Evolutionary conservation across 169 alveolate genomes (phyloP).

Genomic region (Cryptosporidium felis): DNA sequence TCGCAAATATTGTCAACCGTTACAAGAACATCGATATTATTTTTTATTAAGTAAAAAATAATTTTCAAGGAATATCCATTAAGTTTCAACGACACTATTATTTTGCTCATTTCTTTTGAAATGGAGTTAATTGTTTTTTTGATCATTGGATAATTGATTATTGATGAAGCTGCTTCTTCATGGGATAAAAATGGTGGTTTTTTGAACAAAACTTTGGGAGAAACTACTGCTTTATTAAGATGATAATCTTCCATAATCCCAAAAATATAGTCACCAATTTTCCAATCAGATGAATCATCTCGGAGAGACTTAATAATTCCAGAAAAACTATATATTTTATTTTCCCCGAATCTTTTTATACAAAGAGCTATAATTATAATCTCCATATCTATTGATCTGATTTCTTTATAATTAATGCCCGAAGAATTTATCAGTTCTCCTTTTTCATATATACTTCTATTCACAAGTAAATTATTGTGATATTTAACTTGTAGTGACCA

Average conservation of each 20-base stretch:
- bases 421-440: too few relatives aligned
- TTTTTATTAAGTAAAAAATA: background rate
- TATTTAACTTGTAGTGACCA: too few relatives aligned
- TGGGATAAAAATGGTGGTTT: conserved; percentile 22
- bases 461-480: too few relatives aligned
- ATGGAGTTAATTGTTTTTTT: background rate
- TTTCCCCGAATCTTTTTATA: background rate
- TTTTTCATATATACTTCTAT: too few relatives aligned
- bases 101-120: background rate
- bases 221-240: background rate
- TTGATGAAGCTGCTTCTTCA: conserved; percentile 19
- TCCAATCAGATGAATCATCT: background rate
- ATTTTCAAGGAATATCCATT: background rate
- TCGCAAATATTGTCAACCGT: background rate
- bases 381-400: conserved; percentile 5
- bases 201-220: background rate
- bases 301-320: background rate
- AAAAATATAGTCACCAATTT: conserved; percentile 15
- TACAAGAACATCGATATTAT: background rate
- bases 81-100: background rate
- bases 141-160: background rate
- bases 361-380: background rate
- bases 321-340: conserved; percentile 37
- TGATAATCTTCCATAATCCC: conserved; percentile 4
- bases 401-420: too few relatives aligned